Evolutionary conservation across 2,329 filamentous ascomycete species (phyloP).

Genomic region (Arthroderma sp.): DNA sequence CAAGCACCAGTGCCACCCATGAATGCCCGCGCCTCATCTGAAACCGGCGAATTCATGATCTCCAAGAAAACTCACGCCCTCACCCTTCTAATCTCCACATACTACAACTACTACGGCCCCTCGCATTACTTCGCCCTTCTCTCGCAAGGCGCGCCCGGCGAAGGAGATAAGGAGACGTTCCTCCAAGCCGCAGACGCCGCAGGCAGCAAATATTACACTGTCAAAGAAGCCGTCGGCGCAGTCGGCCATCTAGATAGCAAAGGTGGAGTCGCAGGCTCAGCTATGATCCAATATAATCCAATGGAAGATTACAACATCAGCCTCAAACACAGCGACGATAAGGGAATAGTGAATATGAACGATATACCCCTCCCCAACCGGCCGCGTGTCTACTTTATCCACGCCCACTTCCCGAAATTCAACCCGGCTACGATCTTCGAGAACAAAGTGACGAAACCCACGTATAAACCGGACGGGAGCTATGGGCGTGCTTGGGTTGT

Average conservation of each 20-base stretch:
- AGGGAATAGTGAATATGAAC: conserved; percentile 20
- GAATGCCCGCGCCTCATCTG: conserved; percentile 20
- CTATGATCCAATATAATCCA: conserved; percentile 27
- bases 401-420: conserved; percentile 29
- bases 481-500: conserved; percentile 25
- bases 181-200: conserved; percentile 31
- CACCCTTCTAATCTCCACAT: conserved; percentile 33
- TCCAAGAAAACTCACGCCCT: conserved; percentile 30
- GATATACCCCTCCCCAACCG: conserved; percentile 8
- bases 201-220: conserved; percentile 29
- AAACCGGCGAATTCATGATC: conserved; percentile 34
- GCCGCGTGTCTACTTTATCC: conserved; percentile 26
- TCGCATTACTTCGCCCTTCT: conserved; percentile 33
- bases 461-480: conserved; percentile 21
- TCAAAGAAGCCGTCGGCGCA: conserved; percentile 24
- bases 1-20: conserved; percentile 17
- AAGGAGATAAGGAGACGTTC: conserved; percentile 42
- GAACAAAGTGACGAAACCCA: conserved; percentile 24
- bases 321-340: conserved; percentile 21
- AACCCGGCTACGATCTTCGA: conserved; percentile 26
- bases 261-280: conserved; percentile 22
- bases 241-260: conserved; percentile 18
- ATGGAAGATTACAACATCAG: conserved; percentile 21
- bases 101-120: conserved; percentile 39
- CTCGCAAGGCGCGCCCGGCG: conserved; percentile 34